Conservation (phyloP, 495 filamentous ascomycete genomes). For the Tuber microsphaerosporum region DNA sequence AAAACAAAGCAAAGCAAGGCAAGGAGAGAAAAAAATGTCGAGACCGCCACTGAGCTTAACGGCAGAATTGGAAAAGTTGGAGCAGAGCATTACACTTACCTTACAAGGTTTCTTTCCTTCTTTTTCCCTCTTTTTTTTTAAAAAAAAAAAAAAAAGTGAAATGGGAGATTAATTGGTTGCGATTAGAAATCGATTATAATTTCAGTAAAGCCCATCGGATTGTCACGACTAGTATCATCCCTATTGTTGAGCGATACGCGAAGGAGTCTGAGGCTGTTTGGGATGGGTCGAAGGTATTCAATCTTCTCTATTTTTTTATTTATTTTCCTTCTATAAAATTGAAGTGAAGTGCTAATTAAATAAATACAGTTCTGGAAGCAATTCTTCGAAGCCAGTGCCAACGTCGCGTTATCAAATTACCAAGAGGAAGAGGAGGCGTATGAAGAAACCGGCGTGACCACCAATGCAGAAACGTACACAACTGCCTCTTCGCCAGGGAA, state of each 20-base stretch:
- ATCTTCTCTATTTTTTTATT: neutral
- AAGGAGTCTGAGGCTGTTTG: slow-evolving; percentile 90
- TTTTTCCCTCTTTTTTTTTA: neutral
- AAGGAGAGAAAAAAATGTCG: neutral
- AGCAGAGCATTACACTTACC: slow-evolving; percentile 93
- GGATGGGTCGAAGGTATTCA: slow-evolving; percentile 81
- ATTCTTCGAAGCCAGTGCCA: slow-evolving; percentile 97
- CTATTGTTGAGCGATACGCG: slow-evolving; percentile 91
- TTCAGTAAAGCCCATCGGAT: slow-evolving; percentile 96
- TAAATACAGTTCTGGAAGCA: slow-evolving; percentile 92
- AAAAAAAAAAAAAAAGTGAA: neutral
- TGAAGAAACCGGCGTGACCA: slow-evolving; percentile 44
- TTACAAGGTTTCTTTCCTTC: slow-evolving; percentile 62
- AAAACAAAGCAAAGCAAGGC: neutral
- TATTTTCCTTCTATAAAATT: neutral
- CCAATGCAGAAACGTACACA: slow-evolving; percentile 43
- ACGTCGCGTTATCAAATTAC: slow-evolving; percentile 93
- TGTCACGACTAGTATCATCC: slow-evolving; percentile 86
- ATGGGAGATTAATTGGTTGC: neutral
- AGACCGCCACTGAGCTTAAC: slow-evolving; percentile 63
- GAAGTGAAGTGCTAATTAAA: slow-evolving; percentile 14
- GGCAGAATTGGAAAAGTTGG: slow-evolving; percentile 91
- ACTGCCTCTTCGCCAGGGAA: slow-evolving; percentile 42
- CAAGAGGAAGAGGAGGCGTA: slow-evolving; percentile 62
- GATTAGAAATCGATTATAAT: slow-evolving; percentile 89